Evolutionary conservation across 2,329 filamentous ascomycete genomes (phyloP).

Genomic region (Sphaerulina vaccinii): DNA sequence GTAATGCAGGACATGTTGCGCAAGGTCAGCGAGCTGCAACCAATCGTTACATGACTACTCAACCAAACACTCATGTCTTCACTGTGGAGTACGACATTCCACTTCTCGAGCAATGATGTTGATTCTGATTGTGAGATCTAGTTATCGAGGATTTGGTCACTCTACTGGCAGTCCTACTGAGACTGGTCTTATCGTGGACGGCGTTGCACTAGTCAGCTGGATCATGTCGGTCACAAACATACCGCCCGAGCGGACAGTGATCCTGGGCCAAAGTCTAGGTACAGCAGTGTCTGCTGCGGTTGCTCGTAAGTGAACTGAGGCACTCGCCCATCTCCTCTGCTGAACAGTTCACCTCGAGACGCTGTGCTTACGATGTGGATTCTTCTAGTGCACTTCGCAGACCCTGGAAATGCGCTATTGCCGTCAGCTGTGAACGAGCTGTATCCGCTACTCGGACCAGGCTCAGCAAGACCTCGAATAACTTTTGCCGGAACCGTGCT

Average conservation of each 20-base stretch:
- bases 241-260: slow-evolving; percentile 68
- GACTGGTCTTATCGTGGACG: slow-evolving; percentile 76
- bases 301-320: slow-evolving; percentile 42
- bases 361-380: neutral
- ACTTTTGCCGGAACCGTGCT: slow-evolving; percentile 80
- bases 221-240: slow-evolving; percentile 64
- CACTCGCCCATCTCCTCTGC: neutral
- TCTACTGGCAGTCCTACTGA: slow-evolving; percentile 81
- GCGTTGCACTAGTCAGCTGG: slow-evolving; percentile 70
- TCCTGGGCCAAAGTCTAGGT: slow-evolving; percentile 84
- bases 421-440: slow-evolving; percentile 17
- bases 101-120: neutral
- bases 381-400: slow-evolving; percentile 61
- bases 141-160: slow-evolving; percentile 80
- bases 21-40: slow-evolving; percentile 73
- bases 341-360: neutral
- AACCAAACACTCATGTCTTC: slow-evolving; percentile 75
- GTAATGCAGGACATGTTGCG: slow-evolving; percentile 84
- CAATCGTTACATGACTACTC: slow-evolving; percentile 73
- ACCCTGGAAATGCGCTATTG: slow-evolving; percentile 27
- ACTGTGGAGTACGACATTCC: slow-evolving; percentile 61
- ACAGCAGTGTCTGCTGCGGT: slow-evolving; percentile 78
- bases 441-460: neutral
- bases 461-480: slow-evolving; percentile 32
- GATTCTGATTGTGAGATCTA: neutral